These are phyloP conservation scores for Ustilago vetiveriae DNA, from an alignment of 1,284 basidiomycete genomes.

Conservation along the genomic window DNA sequence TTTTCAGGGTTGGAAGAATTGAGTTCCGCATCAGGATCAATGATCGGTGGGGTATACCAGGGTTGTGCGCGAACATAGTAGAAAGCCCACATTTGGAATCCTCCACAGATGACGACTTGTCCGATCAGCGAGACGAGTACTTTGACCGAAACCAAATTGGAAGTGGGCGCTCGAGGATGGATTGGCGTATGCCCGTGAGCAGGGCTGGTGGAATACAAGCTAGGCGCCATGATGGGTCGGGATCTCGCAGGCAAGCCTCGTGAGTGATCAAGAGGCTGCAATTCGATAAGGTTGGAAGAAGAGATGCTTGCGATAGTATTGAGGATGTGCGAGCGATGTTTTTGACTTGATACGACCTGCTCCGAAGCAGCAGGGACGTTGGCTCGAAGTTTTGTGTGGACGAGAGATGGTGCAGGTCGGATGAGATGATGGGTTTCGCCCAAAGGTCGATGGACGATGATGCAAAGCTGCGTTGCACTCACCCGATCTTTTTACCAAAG, in stretches of 20 bases:
- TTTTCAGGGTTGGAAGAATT: constrained; percentile 94
- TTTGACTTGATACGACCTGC: too few species aligned
- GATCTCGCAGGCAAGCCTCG: constrained; percentile 7
- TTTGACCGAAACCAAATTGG: constrained; percentile 94
- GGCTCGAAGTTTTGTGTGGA: too few species aligned
- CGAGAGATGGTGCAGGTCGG: neutral
- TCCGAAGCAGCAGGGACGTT: too few species aligned
- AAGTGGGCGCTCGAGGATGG: constrained; percentile 89
- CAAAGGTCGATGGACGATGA: too few species aligned
- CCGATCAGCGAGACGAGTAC: constrained; percentile 93
- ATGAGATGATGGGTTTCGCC: too few species aligned
- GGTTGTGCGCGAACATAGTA: constrained; percentile 84
- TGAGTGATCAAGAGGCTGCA: constrained; percentile 20
- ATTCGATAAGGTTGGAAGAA: constrained; percentile 9
- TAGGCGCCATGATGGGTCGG: constrained; percentile 2
- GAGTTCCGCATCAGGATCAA: constrained; percentile 76
- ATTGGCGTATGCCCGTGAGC: constrained; percentile 69
- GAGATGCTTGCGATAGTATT: constrained; percentile 19
- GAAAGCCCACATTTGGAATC: constrained; percentile 86
- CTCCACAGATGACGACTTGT: constrained; percentile 87
- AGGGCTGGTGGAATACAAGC: constrained; percentile 9
- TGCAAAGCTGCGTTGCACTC: neutral
- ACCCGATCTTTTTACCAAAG: too few species aligned
- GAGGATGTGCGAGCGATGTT: too few species aligned
- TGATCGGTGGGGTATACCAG: constrained; percentile 78